These are phyloP conservation scores for Kewa caespitosa DNA, from an alignment of 179 eudicot genomes.

Conservation along the genomic window DNA sequence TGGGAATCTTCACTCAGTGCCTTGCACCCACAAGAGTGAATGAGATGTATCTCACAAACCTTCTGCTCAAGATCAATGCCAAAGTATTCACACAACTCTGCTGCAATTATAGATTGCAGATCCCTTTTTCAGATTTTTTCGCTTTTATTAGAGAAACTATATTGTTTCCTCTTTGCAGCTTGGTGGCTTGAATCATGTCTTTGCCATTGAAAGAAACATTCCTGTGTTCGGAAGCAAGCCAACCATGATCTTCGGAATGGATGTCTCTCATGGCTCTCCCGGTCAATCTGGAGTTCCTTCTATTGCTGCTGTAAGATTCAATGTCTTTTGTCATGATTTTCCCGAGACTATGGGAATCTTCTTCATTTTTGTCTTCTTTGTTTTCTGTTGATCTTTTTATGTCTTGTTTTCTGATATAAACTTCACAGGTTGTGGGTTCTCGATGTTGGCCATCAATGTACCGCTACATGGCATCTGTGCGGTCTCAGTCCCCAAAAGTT, in stretches of 20 bases:
- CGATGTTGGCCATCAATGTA: slow-evolving; percentile 11
- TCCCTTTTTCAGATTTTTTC: too few relatives aligned
- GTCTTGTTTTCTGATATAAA: not conserved
- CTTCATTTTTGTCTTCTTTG: not conserved
- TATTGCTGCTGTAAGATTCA: slow-evolving; percentile 13
- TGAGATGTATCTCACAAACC: slow-evolving; percentile 15
- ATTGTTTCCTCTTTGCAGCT: slow-evolving; percentile 4
- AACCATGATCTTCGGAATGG: slow-evolving; percentile 18
- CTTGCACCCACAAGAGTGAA: slow-evolving; percentile 11
- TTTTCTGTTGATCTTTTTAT: not conserved
- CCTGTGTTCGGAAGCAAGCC: slow-evolving; percentile 1
- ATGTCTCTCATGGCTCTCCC: slow-evolving; percentile 22
- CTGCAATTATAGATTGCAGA: too few relatives aligned
- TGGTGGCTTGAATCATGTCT: slow-evolving; percentile 13
- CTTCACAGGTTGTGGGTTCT: slow-evolving; percentile 16
- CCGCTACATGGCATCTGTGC: slow-evolving; percentile 11
- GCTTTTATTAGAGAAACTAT: not conserved
- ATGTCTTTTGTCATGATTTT: not conserved
- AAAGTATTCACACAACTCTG: too few relatives aligned
- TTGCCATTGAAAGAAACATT: slow-evolving; percentile 14
- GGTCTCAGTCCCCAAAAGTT: slow-evolving; percentile 18
- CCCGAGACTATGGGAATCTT: too few relatives aligned
- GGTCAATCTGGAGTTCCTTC: slow-evolving; percentile 20
- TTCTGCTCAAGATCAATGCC: slow-evolving; percentile 19
- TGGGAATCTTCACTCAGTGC: slow-evolving; percentile 13